These are phyloP conservation scores for Xylaria bambusicola DNA, from an alignment of 495 filamentous ascomycete genomes.

Conservation along the genomic window DNA sequence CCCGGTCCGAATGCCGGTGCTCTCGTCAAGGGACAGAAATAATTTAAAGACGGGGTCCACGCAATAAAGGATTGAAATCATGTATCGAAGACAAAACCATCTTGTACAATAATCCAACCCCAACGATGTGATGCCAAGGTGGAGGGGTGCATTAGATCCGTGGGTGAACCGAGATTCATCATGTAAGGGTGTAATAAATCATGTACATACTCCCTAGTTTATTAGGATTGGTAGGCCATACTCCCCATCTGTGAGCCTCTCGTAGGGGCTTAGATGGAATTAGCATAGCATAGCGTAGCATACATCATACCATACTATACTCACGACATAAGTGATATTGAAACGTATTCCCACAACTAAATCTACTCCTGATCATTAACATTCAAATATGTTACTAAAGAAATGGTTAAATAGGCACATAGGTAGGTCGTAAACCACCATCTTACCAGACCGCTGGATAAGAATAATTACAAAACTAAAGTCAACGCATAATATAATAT, in stretches of 20 bases:
- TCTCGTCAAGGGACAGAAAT: conserved; percentile 17
- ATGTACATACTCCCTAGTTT: conserved; percentile 2
- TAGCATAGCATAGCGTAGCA: not conserved
- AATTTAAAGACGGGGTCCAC: not conserved
- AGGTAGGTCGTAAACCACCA: no score
- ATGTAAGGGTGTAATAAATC: not conserved
- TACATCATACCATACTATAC: not conserved
- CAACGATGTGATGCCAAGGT: no score
- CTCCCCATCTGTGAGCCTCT: no score
- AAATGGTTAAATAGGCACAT: no score
- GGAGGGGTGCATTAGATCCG: not conserved
- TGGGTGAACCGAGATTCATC: not conserved
- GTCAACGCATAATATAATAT: no score
- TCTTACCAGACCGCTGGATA: not conserved
- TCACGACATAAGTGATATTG: no score
- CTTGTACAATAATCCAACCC: conserved; percentile 2
- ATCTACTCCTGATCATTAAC: no score
- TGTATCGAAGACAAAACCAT: not conserved
- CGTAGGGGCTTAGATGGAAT: no score
- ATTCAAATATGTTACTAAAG: no score
- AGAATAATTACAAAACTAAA: no score
- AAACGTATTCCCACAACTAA: no score
- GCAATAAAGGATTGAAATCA: conserved; percentile 6
- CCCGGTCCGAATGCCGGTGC: conserved; percentile 7
- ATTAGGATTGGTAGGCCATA: not conserved